Base-by-base conservation (phyloP, 129 eudicot genomes). In the Chrysanthemum seticuspe region DNA sequence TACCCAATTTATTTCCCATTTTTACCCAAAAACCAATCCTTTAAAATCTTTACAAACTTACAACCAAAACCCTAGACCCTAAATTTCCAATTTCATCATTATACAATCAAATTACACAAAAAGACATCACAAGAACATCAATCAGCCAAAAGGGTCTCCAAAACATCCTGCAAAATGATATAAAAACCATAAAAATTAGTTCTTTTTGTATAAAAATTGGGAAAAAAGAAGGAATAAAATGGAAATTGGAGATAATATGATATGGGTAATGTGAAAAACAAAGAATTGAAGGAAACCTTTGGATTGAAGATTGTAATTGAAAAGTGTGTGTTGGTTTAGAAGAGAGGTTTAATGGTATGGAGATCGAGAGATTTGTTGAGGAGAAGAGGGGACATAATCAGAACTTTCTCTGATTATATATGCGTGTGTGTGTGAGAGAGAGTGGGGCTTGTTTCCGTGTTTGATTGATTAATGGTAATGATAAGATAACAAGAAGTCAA, bases 1-100 rank as follows among this genome's bases (percentile, higher is more conserved):
- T 69, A 62, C 99, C 97, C 85, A 95, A 69, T 74, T 91, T 95
- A 87, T 95, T 95, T 82, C 99, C 99, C 99, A 95, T 95, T 72
- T 23, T 49, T 49, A 78, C 62, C 19, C 69, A 45, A 74, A 31
- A 53, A 68, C 53, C 13, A 13, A 59, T 29, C 60, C 47, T 62
- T 62, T 31, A 58, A 16, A 40, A 36, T 40, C 13, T 29, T 45
- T 49, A 10, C 5, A 61, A 18, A 65, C 53, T 65, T 63, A 12
- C 34, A 10, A 55, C 12, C 27, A 70, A 76, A 83, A 75, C 87
- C 82, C 79, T 74, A 86, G 47, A 6, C 47, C 10, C 47, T 40
- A 40, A 40, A 56, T 77, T 62, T 34, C 61, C 51, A 61, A 48
- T 15, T 73, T 79, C 74, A 73, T 48, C 21, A 62, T n/a, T 49